Base-by-base conservation (phyloP, 2,329 filamentous ascomycete genomes). In the Penicillium sclerotigenum region DNA sequence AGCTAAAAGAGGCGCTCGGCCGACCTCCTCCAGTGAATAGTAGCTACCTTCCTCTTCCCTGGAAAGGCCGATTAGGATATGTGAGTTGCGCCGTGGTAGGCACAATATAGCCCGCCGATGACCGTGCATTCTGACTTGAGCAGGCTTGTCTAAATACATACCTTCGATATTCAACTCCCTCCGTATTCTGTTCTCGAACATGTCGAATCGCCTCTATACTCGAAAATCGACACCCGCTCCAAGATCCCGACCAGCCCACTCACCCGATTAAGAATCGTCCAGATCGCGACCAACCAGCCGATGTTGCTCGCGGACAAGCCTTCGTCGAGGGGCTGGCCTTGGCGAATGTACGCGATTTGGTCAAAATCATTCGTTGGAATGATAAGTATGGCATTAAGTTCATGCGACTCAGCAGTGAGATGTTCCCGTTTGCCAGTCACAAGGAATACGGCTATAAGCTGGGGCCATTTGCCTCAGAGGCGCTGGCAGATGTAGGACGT, bases 381-480 rank as follows among this genome's bases (percentile, higher is more conserved):
- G 87, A 95, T 61, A 89, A 85, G 63, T 97, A 93, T 62, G 87
- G 88, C 37, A 97, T 97, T 74, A 92, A 86, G 64, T 97, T 97
- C 71, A 85, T 97, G 83, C 85, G 93, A 1, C 79, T 97, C 20
- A 96, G 90, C 64, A 96, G 90, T 52, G 93, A 97, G 65, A 97
- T 97, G 89, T 97, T 97, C 62, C 93, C 93, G 0, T 97, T 97
- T 71, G 93, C 93, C 1, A 95, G 90, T 61, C 93, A 97, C 67
- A 82, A 83, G 24, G 88, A 90, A 59, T 88, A 96, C 62, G 93
- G 92, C 0, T 97, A 97, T 73, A 88, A 85, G 63, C 80, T 97
- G 13, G 87, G 86, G 0, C 87, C 89, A 0, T 97, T 97, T 70
- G 93, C 92, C 0, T 84, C 89, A 0, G 87, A 91, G 14, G 85